Conservation (phyloP, 129 eudicot species). For the Escallonia rubra region DNA sequence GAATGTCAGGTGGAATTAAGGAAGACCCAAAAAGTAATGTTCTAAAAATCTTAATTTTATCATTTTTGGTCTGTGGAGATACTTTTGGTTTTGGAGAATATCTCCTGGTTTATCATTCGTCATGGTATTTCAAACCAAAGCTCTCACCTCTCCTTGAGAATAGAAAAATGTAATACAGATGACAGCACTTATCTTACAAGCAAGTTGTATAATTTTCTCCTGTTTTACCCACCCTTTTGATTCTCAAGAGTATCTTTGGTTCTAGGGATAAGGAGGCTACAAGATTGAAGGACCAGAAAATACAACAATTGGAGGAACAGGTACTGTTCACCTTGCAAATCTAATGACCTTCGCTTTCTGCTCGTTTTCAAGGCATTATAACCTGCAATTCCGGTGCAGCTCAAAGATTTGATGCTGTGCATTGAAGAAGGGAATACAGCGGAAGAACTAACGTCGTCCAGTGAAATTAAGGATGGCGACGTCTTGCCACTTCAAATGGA, state of each 20-base stretch:
- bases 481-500: conserved; percentile 7
- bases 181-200: background rate
- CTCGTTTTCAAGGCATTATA: background rate
- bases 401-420: conserved; percentile 32
- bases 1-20: background rate
- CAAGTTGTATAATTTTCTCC: background rate
- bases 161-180: background rate
- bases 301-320: conserved; percentile 83
- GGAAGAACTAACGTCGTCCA: conserved; percentile 16
- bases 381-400: conserved; percentile 28
- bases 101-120: too few relatives aligned
- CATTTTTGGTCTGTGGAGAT: background rate
- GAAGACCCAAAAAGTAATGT: background rate
- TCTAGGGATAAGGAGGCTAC: conserved; percentile 62
- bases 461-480: conserved; percentile 12
- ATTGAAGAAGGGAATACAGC: conserved; percentile 27
- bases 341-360: background rate
- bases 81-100: background rate
- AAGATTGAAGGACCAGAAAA: conserved; percentile 55
- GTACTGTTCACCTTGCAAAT: conserved; percentile 19
- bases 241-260: background rate
- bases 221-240: background rate
- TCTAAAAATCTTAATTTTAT: background rate
- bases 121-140: background rate
- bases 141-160: background rate